Conservation (phyloP, 176 grass and related monocot species). For the Areca catechu region DNA sequence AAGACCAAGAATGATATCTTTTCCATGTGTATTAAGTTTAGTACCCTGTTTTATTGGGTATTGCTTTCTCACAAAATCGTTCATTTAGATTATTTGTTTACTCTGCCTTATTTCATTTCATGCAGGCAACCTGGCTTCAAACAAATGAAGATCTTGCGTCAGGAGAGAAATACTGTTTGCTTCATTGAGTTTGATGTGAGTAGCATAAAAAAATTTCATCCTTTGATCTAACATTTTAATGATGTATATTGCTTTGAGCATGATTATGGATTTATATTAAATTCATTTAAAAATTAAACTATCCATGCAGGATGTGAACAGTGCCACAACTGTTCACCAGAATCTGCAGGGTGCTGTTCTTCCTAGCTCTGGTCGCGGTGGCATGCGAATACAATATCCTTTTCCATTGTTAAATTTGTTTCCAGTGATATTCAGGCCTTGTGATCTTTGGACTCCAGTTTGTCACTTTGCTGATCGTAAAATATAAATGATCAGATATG, state of each 20-base stretch:
- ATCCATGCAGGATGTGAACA: constrained; percentile 52
- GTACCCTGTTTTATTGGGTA: too few species aligned
- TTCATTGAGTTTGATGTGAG: constrained; percentile 96
- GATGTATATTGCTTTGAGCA: too few species aligned
- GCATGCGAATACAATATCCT: constrained; percentile 99
- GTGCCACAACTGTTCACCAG: constrained; percentile 72
- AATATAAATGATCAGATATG: too few species aligned
- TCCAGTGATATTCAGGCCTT: not conserved
- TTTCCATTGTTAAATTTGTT: constrained; percentile 19
- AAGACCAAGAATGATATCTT: too few species aligned
- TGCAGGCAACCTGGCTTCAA: constrained; percentile 89
- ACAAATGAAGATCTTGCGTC: constrained; percentile 94
- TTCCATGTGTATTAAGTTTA: too few species aligned
- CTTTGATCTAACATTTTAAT: too few species aligned
- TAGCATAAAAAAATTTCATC: not conserved
- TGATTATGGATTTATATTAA: too few species aligned
- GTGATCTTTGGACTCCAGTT: not conserved
- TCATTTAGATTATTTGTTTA: constrained; percentile 1
- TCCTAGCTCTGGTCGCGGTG: constrained; percentile 95
- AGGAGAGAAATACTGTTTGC: constrained; percentile 97
- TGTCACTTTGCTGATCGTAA: not conserved
- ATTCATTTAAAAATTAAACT: too few species aligned
- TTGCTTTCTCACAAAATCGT: constrained; percentile 3
- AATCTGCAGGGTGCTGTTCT: constrained; percentile 93
- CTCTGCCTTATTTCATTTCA: not conserved